phyloP scores from a whole-genome alignment of 192 early-diverging fungal genomes.

The Umbelopsis sp. region DNA sequence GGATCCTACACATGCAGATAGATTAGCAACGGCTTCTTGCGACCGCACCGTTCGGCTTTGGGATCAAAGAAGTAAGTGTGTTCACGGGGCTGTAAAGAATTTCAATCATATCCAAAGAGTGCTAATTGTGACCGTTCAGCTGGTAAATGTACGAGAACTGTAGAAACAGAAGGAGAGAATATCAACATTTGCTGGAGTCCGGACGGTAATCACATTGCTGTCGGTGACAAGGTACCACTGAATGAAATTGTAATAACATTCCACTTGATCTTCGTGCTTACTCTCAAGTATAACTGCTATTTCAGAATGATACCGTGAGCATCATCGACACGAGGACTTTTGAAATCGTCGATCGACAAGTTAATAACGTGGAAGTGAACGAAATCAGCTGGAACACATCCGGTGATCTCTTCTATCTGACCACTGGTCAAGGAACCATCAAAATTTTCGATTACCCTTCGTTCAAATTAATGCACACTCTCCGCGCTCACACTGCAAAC shows the following conservation, averaged over 20 bases:
- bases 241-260: neutral
- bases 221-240: slow-evolving; percentile 78
- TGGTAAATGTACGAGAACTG: slow-evolving; percentile 54
- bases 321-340: slow-evolving; percentile 72
- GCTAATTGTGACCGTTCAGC: slow-evolving; percentile 27
- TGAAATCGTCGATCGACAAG: slow-evolving; percentile 41
- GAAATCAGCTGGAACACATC: slow-evolving; percentile 81
- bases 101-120: slow-evolving; percentile 1
- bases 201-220: slow-evolving; percentile 74
- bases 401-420: slow-evolving; percentile 73
- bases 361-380: slow-evolving; percentile 69
- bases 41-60: slow-evolving; percentile 81
- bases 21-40: slow-evolving; percentile 73
- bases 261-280: neutral
- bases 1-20: slow-evolving; percentile 74
- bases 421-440: slow-evolving; percentile 75
- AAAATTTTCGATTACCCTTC: slow-evolving; percentile 70
- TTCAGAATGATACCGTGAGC: slow-evolving; percentile 69
- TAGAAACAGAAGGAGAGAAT: slow-evolving; percentile 77
- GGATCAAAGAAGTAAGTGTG: slow-evolving; percentile 69
- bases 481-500: slow-evolving; percentile 78
- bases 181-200: slow-evolving; percentile 87
- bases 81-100: neutral
- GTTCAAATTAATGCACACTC: slow-evolving; percentile 51
- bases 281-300: neutral